Evolutionary conservation across 495 filamentous ascomycete genomes (phyloP).

Genomic region (Margaritispora aquatica): DNA sequence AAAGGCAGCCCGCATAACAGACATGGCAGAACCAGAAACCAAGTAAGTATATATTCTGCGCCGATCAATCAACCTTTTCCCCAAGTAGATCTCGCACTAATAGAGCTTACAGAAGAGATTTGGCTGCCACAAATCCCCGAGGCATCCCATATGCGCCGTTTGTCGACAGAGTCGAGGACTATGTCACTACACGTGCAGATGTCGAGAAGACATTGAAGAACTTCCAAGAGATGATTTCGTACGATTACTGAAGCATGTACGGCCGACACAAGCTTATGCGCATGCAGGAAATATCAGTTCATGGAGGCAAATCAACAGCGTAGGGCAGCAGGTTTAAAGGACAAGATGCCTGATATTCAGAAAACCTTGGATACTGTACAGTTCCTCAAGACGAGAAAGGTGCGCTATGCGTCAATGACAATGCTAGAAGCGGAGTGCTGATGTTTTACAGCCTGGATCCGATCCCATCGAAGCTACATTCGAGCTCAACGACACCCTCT

Average conservation of each 20-base stretch:
- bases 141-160: conserved; percentile 95
- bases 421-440: conserved; percentile 1
- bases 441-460: conserved; percentile 28
- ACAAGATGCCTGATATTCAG: conserved; percentile 95
- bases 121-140: conserved; percentile 71
- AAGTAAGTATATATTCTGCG: conserved; percentile 13
- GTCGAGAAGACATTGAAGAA: conserved; percentile 84
- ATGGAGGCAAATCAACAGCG: conserved; percentile 93
- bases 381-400: conserved; percentile 69
- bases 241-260: neutral
- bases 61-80: neutral
- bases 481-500: conserved; percentile 93
- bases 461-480: conserved; percentile 86
- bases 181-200: conserved; percentile 77
- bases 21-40: conserved; percentile 18
- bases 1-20: neutral
- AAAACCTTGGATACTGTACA: conserved; percentile 93
- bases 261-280: conserved; percentile 9
- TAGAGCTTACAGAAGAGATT: conserved; percentile 36
- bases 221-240: conserved; percentile 98
- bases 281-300: conserved; percentile 88
- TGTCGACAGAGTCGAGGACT: conserved; percentile 93
- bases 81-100: neutral
- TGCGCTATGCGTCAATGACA: conserved; percentile 27
- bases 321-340: conserved; percentile 73